phyloP scores from a whole-genome alignment of 192 early-diverging fungal genomes.

The Podila horticola region DNA sequence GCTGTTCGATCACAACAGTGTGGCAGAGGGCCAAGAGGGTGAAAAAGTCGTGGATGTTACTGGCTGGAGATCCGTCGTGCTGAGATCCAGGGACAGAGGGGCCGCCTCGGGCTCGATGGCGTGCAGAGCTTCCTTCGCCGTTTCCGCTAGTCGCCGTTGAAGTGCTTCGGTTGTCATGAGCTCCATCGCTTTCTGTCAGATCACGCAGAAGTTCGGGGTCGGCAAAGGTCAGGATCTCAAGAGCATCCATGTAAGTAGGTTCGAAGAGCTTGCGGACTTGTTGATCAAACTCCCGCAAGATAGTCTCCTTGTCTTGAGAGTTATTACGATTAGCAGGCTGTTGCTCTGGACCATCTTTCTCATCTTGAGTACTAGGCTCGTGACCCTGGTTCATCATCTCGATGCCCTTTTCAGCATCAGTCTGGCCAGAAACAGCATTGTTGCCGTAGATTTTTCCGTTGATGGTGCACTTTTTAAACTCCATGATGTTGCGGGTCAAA shows the following conservation, averaged over 20 bases:
- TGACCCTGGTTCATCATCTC: constrained; percentile 61
- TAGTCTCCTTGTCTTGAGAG: constrained; percentile 40
- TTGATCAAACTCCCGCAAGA: constrained; percentile 64
- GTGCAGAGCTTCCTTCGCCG: constrained; percentile 24
- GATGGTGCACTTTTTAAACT: constrained; percentile 94
- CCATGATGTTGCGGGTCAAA: constrained; percentile 95
- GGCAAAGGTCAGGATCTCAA: constrained; percentile 80
- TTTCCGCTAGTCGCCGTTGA: constrained; percentile 5
- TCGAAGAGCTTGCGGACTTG: constrained; percentile 75
- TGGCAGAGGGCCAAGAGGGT: constrained; percentile 92
- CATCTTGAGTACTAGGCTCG: constrained; percentile 15
- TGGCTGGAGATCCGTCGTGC: constrained; percentile 57
- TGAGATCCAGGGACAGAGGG: not conserved
- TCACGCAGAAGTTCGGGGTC: constrained; percentile 83
- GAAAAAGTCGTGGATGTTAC: constrained; percentile 85
- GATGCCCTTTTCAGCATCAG: constrained; percentile 70
- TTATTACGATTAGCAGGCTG: constrained; percentile 43
- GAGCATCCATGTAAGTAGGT: constrained; percentile 68
- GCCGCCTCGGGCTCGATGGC: not conserved
- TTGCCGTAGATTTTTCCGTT: constrained; percentile 88
- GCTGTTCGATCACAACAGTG: constrained; percentile 90
- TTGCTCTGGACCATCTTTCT: constrained; percentile 25
- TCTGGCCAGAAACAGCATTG: constrained; percentile 74
- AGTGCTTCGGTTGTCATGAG: constrained; percentile 14
- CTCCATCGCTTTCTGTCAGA: constrained; percentile 59